A percentile compares a stretch with the other conserved stretches of the same genome.
Evolutionary conservation across 306 rosid species (phyloP).

Genomic region (Pterocarpus santalinus): DNA sequence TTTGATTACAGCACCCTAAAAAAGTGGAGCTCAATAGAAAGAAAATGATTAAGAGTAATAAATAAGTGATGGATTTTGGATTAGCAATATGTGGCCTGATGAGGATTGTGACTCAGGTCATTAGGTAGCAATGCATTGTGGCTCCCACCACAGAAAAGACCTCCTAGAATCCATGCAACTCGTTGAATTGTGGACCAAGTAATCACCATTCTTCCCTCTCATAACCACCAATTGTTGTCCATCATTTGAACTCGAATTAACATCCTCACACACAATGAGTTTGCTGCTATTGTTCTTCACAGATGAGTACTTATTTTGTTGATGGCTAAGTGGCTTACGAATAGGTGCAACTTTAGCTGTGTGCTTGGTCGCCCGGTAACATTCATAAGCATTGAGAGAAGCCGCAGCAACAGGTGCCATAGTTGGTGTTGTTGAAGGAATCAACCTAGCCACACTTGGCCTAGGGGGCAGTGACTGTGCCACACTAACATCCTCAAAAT

Average conservation of each 20-base stretch:
- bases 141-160: slow-evolving; percentile 73
- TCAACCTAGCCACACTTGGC: slow-evolving; percentile 47
- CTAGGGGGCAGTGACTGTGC: slow-evolving; percentile 66
- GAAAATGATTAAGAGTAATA: slow-evolving; percentile 27
- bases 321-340: slow-evolving; percentile 29
- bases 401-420: slow-evolving; percentile 39
- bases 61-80: slow-evolving; percentile 43
- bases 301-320: slow-evolving; percentile 32
- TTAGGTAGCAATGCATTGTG: slow-evolving; percentile 77
- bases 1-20: slow-evolving; percentile 45
- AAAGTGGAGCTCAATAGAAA: slow-evolving; percentile 33
- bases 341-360: slow-evolving; percentile 5
- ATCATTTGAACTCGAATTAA: slow-evolving; percentile 42
- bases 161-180: slow-evolving; percentile 72
- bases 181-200: slow-evolving; percentile 57
- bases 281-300: slow-evolving; percentile 29
- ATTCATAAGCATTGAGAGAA: slow-evolving; percentile 67
- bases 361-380: slow-evolving; percentile 63
- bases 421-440: slow-evolving; percentile 40
- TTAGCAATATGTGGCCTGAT: background rate
- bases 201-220: slow-evolving; percentile 68
- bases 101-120: slow-evolving; percentile 40
- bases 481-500: slow-evolving; percentile 47
- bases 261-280: slow-evolving; percentile 37
- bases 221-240: slow-evolving; percentile 32